phyloP scores from a whole-genome alignment of 1,284 basidiomycete species.

The Blastosporella zonata region DNA sequence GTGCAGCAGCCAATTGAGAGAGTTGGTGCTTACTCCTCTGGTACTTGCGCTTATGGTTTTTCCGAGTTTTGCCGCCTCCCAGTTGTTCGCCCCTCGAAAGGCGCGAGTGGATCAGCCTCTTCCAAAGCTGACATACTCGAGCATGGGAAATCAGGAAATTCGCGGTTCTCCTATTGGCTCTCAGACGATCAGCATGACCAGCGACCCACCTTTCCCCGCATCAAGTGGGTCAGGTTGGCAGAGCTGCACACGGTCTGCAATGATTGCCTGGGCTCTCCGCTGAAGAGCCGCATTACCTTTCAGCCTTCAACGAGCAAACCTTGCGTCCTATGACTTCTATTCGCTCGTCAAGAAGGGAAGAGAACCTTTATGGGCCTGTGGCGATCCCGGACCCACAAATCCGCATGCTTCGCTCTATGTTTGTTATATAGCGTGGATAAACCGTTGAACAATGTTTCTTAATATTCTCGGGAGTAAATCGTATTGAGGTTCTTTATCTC shows the following conservation, averaged over 20 bases:
- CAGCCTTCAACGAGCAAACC: background rate
- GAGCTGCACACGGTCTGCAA: background rate
- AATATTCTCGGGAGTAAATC: constrained; percentile 3
- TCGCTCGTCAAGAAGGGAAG: constrained; percentile 1
- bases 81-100: no score
- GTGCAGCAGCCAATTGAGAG: no score
- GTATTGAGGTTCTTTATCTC: background rate
- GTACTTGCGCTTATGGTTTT: no score
- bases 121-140: no score
- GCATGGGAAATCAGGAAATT: background rate
- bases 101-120: no score
- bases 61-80: no score
- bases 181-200: constrained; percentile 5
- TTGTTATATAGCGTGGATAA: background rate
- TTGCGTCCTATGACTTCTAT: constrained; percentile 8
- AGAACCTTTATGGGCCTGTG: constrained; percentile 1
- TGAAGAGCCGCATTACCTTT: background rate
- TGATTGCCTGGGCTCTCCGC: background rate
- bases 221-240: constrained; percentile 13
- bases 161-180: background rate
- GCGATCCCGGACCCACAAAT: constrained; percentile 1
- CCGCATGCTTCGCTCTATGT: background rate
- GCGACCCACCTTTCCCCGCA: constrained; percentile 10
- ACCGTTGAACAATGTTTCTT: constrained; percentile 1
- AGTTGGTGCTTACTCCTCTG: no score